phyloP scores from a whole-genome alignment of 2,329 filamentous ascomycete species.

The Raffaelea ambrosiae region DNA sequence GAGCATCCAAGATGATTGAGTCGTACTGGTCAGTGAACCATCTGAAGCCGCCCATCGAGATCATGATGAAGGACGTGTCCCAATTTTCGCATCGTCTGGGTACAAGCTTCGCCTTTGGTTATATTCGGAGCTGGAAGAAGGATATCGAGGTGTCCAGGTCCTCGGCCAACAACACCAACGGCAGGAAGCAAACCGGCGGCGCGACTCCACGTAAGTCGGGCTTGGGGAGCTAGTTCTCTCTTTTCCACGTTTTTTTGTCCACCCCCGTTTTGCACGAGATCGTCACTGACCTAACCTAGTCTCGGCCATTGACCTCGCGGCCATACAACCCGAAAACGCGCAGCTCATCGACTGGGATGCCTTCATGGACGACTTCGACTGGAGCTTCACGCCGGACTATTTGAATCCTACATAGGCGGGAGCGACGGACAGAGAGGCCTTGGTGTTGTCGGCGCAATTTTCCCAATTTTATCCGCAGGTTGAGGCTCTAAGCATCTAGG shows the following conservation, averaged over 20 bases:
- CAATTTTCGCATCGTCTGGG: conserved; percentile 36
- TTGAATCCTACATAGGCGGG: conserved; percentile 7
- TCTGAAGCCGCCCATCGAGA: conserved; percentile 28
- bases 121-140: conserved; percentile 36
- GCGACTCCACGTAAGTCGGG: conserved; percentile 12
- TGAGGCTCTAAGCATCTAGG: too few species aligned
- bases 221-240: too few species aligned
- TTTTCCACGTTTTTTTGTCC: not conserved
- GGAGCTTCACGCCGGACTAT: conserved; percentile 25
- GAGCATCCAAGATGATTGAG: conserved; percentile 37
- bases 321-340: conserved; percentile 16
- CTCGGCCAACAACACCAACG: conserved; percentile 17
- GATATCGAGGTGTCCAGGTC: conserved; percentile 29
- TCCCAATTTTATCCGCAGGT: too few species aligned
- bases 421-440: too few species aligned
- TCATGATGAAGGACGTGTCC: conserved; percentile 25
- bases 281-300: not conserved
- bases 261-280: not conserved
- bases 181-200: conserved; percentile 1
- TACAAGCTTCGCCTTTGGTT: conserved; percentile 41
- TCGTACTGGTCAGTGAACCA: conserved; percentile 36
- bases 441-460: too few species aligned
- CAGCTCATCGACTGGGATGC: conserved; percentile 41
- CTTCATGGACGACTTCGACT: conserved; percentile 42
- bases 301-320: conserved; percentile 8